Percentiles rank a stretch among this genome's conserved stretches.
phyloP scores from a whole-genome alignment of 75 land plant genomes.

The Cupressus sempervirens region DNA sequence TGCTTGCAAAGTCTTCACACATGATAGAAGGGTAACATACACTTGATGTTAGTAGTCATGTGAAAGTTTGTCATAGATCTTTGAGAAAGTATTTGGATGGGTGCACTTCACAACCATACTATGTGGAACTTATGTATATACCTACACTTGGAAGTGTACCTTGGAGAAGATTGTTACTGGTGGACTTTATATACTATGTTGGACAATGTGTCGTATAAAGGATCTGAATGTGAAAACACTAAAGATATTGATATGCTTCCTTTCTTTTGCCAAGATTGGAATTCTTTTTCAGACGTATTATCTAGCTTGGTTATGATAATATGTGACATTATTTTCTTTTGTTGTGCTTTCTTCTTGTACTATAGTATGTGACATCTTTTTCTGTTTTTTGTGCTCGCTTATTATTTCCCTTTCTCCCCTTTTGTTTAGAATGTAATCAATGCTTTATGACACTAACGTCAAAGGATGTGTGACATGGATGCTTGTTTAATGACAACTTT shows the following conservation, averaged over 20 bases:
- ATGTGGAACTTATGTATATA: neutral
- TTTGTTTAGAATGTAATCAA: neutral
- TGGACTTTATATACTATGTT: neutral
- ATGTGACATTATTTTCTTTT: neutral
- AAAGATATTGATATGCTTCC: neutral
- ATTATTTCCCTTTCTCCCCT: neutral
- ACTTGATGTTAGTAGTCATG: neutral
- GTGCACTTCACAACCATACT: neutral
- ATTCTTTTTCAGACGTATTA: neutral
- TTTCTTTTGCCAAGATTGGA: neutral
- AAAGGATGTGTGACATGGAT: too few relatives aligned
- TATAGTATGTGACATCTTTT: neutral
- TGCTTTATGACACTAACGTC: neutral
- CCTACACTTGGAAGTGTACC: too few relatives aligned
- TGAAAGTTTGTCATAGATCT: neutral
- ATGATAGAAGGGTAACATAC: neutral
- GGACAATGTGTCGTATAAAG: neutral
- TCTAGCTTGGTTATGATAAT: neutral
- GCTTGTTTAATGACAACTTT: too few relatives aligned
- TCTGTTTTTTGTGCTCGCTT: neutral
- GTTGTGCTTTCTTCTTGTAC: neutral
- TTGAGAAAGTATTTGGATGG: neutral
- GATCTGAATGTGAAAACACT: neutral
- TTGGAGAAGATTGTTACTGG: too few relatives aligned
- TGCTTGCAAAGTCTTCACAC: neutral